Evolutionary conservation across 2,329 filamentous ascomycete genomes (phyloP), one percentile per base, ranked within the genome.

Genomic region (Incumbomyces delicatus): DNA sequence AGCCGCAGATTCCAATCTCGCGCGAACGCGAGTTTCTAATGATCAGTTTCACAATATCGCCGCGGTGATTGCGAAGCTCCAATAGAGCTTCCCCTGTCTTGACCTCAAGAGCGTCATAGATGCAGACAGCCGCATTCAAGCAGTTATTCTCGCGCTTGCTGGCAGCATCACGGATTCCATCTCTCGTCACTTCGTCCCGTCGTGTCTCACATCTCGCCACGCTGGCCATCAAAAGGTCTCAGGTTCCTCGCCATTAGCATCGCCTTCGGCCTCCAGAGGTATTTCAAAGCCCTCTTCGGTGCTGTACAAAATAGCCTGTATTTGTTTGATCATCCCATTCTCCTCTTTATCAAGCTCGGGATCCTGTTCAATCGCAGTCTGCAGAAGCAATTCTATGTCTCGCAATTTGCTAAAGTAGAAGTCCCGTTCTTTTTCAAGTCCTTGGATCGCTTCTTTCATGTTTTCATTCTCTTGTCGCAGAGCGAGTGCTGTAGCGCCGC

Each of bases 361-460:
- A 56, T 95, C 86, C 53, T 87, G 85, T 58, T 98, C 92, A 61
- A 94, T 84, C 10, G 89, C 88, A 60, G 87, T 85, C 72, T 98
- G 92, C 46, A 98, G 78, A 59, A 98, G 72, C 55, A 98, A 73
- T 70, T 98, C 92, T 58, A 98, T 98, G 63, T 98, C 92, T 50
- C 92, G 79, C 54, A 98, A 76, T 75, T 98, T 98, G 76, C 87
- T 94, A 69, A 98, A 98, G 75, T 98, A 98, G 66, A 98, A 98
- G 66, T 98, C 92, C 41, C 92, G 79, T 73, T 98, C 92, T 59
- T 92, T 83, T 75, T 98, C 92, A 35, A 98, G 75, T 1, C 92
- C 92, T 11, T 80, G 76, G n/a, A 98, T 90, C 0, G 87, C 95
- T 72, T 96, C 90, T 75, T 95, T 95, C 57, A 96, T 76, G 22